A percentile compares a stretch with the other conserved stretches of the same genome.
These are phyloP conservation scores for Dryas drummondii DNA, from an alignment of 306 rosid genomes.

Conservation along the genomic window DNA sequence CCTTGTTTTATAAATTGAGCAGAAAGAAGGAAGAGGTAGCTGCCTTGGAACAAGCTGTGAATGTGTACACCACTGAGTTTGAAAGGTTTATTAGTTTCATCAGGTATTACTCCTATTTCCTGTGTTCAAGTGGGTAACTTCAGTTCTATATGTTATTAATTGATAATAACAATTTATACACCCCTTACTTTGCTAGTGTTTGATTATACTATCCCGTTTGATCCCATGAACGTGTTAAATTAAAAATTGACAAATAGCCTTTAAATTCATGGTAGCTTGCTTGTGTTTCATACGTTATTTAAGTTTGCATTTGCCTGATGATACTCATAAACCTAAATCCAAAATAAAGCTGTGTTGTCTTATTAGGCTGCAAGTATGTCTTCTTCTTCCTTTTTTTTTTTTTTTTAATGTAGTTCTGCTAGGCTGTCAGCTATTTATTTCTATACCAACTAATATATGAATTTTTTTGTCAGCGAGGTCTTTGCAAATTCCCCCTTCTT, in stretches of 20 bases:
- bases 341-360: background rate
- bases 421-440: conserved; percentile 20
- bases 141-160: background rate
- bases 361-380: background rate
- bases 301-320: background rate
- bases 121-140: background rate
- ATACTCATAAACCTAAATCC: background rate
- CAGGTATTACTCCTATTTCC: conserved; percentile 47
- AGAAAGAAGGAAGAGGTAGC: conserved; percentile 56
- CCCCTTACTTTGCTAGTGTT: background rate
- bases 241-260: background rate
- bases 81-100: conserved; percentile 75
- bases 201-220: background rate
- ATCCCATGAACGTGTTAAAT: background rate
- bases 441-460: conserved; percentile 27
- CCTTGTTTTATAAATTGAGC: conserved; percentile 32
- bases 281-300: background rate
- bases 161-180: background rate
- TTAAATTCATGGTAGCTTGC: background rate
- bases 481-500: conserved; percentile 92
- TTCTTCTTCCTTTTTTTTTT: too few species aligned
- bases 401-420: conserved; percentile 5
- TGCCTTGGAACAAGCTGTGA: conserved; percentile 70
- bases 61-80: conserved; percentile 70
- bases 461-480: conserved; percentile 61